phyloP scores from a whole-genome alignment of 139 green algal genomes.

The Volvox reticuliferus region DNA sequence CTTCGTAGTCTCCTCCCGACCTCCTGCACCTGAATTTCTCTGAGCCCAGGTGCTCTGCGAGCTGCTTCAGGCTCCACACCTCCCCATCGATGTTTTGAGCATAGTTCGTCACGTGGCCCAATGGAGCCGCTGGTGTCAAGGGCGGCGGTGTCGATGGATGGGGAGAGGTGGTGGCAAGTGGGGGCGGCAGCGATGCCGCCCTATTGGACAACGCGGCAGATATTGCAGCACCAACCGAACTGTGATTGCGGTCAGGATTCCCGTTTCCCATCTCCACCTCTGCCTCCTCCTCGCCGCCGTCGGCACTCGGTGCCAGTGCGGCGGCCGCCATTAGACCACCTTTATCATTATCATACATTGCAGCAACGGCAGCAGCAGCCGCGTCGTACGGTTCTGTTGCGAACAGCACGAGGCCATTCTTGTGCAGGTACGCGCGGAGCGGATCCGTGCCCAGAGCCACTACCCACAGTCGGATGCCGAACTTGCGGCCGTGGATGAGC shows the following conservation, averaged over 20 bases:
- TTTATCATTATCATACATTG: not conserved
- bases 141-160: not conserved
- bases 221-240: too few relatives aligned
- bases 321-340: not conserved
- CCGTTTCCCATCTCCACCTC: not conserved
- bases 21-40: slow-evolving; percentile 25
- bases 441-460: slow-evolving; percentile 50
- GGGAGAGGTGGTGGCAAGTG: too few relatives aligned
- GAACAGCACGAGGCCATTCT: slow-evolving; percentile 64
- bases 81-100: slow-evolving; percentile 64
- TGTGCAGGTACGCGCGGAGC: slow-evolving; percentile 57
- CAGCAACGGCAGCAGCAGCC: not conserved
- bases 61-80: slow-evolving; percentile 63
- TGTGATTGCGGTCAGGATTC: too few relatives aligned
- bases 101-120: slow-evolving; percentile 70
- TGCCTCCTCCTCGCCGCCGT: not conserved
- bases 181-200: too few relatives aligned
- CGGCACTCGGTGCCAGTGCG: not conserved
- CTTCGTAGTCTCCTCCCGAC: too few relatives aligned
- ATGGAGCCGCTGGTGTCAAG: not conserved
- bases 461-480: slow-evolving; percentile 69
- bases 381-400: slow-evolving; percentile 45
- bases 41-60: slow-evolving; percentile 48
- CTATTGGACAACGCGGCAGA: too few relatives aligned
- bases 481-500: slow-evolving; percentile 65